Evolutionary conservation across 2,329 filamentous ascomycete genomes (phyloP).

Genomic region (Fusarium haematococcum): DNA sequence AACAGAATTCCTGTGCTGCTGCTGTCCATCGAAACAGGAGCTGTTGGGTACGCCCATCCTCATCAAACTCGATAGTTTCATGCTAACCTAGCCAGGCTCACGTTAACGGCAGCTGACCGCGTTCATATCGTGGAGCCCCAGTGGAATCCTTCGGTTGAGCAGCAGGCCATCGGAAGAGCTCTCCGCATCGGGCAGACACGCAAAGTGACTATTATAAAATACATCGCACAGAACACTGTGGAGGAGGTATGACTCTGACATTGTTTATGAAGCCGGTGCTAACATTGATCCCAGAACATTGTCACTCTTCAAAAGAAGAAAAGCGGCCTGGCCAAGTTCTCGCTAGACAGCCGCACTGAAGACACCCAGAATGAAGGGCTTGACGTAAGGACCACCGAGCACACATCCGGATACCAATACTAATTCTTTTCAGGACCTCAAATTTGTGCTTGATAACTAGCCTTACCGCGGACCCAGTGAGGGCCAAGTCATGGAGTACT

Average conservation of each 20-base stretch:
- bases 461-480: accelerated
- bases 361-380: neutral
- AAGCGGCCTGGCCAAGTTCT: neutral
- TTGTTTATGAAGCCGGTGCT: neutral
- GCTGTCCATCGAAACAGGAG: neutral
- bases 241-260: neutral
- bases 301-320: neutral
- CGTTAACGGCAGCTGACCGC: neutral
- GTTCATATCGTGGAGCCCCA: neutral
- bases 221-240: neutral
- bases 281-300: neutral
- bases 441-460: neutral
- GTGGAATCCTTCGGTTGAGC: neutral
- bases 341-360: neutral
- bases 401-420: neutral
- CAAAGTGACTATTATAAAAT: neutral
- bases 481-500: neutral
- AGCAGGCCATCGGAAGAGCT: neutral
- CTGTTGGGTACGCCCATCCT: neutral
- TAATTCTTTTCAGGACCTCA: neutral
- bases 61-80: neutral
- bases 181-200: neutral
- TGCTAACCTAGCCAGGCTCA: neutral
- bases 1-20: neutral
- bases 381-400: neutral